Evolutionary conservation across 768 basidiomycete genomes (phyloP).

Genomic region (Tricholoma terreum): DNA sequence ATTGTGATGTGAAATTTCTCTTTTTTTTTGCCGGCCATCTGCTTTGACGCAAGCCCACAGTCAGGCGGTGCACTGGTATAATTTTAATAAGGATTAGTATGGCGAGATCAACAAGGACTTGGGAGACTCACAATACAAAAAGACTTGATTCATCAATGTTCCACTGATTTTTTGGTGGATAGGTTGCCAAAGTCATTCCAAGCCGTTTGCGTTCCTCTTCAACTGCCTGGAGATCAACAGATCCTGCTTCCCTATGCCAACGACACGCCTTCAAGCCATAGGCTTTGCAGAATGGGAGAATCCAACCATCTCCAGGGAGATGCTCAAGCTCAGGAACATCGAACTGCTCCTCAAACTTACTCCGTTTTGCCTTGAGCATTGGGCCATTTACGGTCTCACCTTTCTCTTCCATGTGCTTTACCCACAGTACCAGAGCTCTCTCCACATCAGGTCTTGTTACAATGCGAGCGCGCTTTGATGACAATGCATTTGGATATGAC

Average conservation of each 20-base stretch:
- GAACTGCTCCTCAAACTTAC: constrained; percentile 22
- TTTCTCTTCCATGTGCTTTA: constrained; percentile 26
- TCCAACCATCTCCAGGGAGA: constrained; percentile 22
- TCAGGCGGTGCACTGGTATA: constrained; percentile 21
- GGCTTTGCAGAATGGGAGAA: too few relatives aligned
- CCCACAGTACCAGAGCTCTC: too few relatives aligned
- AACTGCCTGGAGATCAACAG: too few relatives aligned
- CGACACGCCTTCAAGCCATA: constrained; percentile 9
- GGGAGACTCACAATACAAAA: constrained; percentile 6
- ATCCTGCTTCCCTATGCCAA: not conserved
- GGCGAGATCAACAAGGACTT: not conserved
- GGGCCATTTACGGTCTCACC: constrained; percentile 19
- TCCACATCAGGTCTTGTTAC: too few relatives aligned
- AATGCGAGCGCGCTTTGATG: constrained; percentile 24
- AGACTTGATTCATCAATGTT: too few relatives aligned
- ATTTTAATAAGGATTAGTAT: not conserved
- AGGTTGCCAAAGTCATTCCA: constrained; percentile 7
- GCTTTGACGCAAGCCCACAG: constrained; percentile 26
- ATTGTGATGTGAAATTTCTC: constrained; percentile 31
- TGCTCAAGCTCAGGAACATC: constrained; percentile 25
- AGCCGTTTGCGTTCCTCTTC: constrained; percentile 17
- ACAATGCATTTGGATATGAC: constrained; percentile 23
- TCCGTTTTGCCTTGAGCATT: constrained; percentile 25
- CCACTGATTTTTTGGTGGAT: constrained; percentile 19
- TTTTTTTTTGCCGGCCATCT: constrained; percentile 32